A percentile compares a stretch with the other conserved stretches of the same genome.
Evolutionary conservation across 164 flowering plant species (phyloP).

Genomic region (Chimonanthus salicifolius): DNA sequence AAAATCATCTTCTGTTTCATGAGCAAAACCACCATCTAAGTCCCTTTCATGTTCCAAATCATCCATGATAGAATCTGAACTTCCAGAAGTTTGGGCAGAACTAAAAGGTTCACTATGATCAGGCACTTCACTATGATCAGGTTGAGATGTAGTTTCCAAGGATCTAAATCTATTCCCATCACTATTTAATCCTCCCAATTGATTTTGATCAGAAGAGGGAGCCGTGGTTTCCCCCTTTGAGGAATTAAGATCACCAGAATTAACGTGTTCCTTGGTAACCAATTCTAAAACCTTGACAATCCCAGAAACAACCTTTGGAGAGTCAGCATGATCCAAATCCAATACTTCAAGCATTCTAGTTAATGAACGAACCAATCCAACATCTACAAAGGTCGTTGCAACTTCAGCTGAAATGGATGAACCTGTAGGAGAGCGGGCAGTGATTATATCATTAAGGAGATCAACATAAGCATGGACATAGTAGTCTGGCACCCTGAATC

Average conservation of each 20-base stretch:
- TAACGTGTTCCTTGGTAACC: constrained; percentile 85
- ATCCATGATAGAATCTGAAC: constrained; percentile 87
- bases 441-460: constrained; percentile 74
- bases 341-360: constrained; percentile 65
- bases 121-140: constrained; percentile 18
- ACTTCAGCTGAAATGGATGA: constrained; percentile 78
- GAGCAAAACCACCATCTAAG: constrained; percentile 64
- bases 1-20: constrained; percentile 65
- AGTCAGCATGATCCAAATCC: constrained; percentile 84
- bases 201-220: constrained; percentile 39
- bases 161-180: constrained; percentile 36
- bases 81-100: constrained; percentile 51
- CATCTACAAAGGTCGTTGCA: constrained; percentile 82
- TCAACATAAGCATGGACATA: constrained; percentile 63
- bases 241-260: constrained; percentile 45
- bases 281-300: constrained; percentile 76
- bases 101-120: constrained; percentile 36
- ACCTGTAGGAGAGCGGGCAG: constrained; percentile 83
- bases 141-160: constrained; percentile 47
- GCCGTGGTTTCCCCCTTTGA: constrained; percentile 48
- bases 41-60: constrained; percentile 96
- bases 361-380: constrained; percentile 67
- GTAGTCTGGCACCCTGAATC: constrained; percentile 49
- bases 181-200: constrained; percentile 36
- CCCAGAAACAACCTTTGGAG: constrained; percentile 74